Evolutionary conservation across 148 eudicot genomes (phyloP).

Genomic region (Pouteria glomerata): DNA sequence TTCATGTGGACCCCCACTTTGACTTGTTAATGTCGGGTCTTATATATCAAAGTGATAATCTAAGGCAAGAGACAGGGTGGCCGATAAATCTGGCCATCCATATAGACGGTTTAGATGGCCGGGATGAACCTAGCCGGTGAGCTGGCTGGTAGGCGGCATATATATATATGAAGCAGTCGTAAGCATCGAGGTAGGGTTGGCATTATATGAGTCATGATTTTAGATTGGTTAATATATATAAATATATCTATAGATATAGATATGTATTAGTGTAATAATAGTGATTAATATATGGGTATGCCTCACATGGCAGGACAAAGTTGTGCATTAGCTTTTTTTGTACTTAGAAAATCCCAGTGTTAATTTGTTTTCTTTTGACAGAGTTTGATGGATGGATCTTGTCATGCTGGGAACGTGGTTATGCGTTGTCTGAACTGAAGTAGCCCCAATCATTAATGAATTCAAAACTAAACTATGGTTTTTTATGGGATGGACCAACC

Average conservation of each 20-base stretch:
- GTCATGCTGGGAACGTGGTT: conserved; percentile 14
- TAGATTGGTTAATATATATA: no score
- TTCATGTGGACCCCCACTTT: conserved; percentile 5
- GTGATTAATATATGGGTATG: not conserved
- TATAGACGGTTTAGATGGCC: not conserved
- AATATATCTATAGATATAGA: no score
- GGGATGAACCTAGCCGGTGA: not conserved
- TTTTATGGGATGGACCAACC: conserved; percentile 7
- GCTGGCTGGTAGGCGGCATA: not conserved
- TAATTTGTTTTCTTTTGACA: not conserved
- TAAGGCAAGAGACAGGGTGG: not conserved
- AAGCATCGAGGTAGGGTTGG: not conserved
- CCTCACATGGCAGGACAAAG: not conserved
- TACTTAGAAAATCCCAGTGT: conserved; percentile 4
- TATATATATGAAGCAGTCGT: not conserved
- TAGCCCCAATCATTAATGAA: conserved; percentile 13
- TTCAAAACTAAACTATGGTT: conserved; percentile 4
- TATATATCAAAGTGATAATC: not conserved
- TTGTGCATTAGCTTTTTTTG: not conserved
- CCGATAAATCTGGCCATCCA: not conserved
- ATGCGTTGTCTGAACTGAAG: conserved; percentile 8
- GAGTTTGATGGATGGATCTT: no score
- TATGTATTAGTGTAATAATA: no score
- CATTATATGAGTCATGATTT: not conserved
- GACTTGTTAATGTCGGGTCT: not conserved